phyloP scores from a whole-genome alignment of 139 green algal genomes.

The Closterium sp. region DNA sequence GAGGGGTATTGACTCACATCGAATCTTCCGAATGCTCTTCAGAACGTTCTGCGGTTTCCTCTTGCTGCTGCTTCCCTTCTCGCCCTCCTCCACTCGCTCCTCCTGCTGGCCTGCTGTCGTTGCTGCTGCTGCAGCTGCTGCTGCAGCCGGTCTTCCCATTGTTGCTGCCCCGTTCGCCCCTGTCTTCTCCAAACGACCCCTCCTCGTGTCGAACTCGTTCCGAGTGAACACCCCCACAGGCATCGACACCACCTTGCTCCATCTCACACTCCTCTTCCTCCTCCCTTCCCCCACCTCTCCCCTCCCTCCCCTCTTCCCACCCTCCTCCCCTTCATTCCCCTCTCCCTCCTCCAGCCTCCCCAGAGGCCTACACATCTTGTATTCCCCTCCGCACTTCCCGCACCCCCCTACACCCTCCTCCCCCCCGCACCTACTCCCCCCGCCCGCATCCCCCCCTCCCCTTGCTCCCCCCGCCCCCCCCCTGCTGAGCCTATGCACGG shows the following conservation, averaged over 20 bases:
- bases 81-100: too few relatives aligned
- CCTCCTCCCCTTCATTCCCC: background rate
- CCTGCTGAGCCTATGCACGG: background rate
- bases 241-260: background rate
- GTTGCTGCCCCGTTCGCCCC: background rate
- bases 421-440: background rate
- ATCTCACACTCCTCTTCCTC: background rate
- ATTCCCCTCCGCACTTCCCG: background rate
- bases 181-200: too few relatives aligned
- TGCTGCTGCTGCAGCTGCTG: too few relatives aligned
- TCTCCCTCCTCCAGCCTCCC: background rate
- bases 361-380: background rate
- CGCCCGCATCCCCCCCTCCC: background rate
- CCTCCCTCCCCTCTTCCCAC: too few relatives aligned
- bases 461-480: background rate
- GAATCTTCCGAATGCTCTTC: background rate
- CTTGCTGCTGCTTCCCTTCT: background rate
- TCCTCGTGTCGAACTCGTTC: background rate
- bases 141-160: background rate
- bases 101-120: background rate
- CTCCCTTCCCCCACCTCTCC: background rate
- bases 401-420: background rate
- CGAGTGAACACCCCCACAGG: background rate
- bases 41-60: background rate
- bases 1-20: background rate